Base-by-base conservation (phyloP, 352 stramenopile genomes). In the Globisporangium recalcitrans region DNA sequence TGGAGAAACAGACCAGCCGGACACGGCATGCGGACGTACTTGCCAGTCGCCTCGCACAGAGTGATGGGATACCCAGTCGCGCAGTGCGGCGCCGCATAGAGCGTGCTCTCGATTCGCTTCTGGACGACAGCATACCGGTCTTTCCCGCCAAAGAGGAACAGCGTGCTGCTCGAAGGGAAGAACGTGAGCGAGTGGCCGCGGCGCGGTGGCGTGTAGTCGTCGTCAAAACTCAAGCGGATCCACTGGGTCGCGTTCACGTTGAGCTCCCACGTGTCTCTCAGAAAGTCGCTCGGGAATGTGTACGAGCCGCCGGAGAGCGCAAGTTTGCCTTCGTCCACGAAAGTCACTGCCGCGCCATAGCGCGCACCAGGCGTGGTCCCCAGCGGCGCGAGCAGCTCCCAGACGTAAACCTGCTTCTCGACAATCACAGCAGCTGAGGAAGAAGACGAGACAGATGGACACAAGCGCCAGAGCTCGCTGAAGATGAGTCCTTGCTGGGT, bases 271-370 rank as follows among this genome's bases (percentile, higher is more conserved):
- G 71, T 65, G 42, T 92, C 83, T 32, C 69, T 74, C 4, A 92
- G 69, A 51, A 88, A 92, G 54, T 92, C 83, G 52, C 72, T 87
- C 5, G 83, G 83, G 58, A 92, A 92, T n/a, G 71, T 75, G 54
- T 80, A 89, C 14, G 83, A 92, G 11, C 83, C 83, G 4, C 81
- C 83, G 7, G 73, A 67, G 6, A 92, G 65, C 29, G 77, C 69
- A 6, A 91, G 46, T 55, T 82, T 85, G 13, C 81, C 80, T 56
- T 87, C 71, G 38, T 88, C 78, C 26, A 89, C 64, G 57, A 87
- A 82, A 11, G 64, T 63, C 14, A 86, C 67, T 1, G 77, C 75
- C 1, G 80, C 65, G 14, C 81, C 81, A 48, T 85, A 90, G 38
- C 83, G 83, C 3, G 80, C 75, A 0, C 73, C 76, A 0, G 79